A percentile compares a stretch with the other conserved stretches of the same genome.
Conservation (phyloP, 2,329 filamentous ascomycete species). For the Pyrenophora graminea region DNA sequence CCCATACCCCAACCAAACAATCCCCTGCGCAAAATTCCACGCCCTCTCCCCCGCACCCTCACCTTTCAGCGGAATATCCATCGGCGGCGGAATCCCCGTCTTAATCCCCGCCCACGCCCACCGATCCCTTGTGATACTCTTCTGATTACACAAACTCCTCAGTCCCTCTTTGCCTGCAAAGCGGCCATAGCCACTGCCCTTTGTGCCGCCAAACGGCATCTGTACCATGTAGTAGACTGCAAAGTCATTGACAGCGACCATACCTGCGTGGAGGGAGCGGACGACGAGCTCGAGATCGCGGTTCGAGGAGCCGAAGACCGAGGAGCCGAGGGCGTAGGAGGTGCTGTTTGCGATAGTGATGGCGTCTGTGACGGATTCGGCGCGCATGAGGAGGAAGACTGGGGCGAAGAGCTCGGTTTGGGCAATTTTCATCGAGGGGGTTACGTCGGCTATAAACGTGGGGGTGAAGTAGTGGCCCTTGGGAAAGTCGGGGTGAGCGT, state of each 20-base stretch:
- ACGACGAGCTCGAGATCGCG: constrained; percentile 68
- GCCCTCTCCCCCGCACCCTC: constrained; percentile 39
- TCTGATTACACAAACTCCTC: constrained; percentile 81
- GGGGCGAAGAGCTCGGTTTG: constrained; percentile 92
- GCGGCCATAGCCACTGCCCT: constrained; percentile 84
- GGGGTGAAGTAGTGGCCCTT: constrained; percentile 89
- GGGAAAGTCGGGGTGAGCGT: constrained; percentile 72
- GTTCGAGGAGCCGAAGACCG: constrained; percentile 74
- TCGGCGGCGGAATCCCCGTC: constrained; percentile 78
- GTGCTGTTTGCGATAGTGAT: constrained; percentile 83
- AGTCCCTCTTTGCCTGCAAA: constrained; percentile 92
- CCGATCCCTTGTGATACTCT: constrained; percentile 82
- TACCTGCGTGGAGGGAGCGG: constrained; percentile 73
- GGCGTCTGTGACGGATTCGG: constrained; percentile 66
- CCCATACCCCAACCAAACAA: constrained; percentile 56
- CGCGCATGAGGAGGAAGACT: constrained; percentile 82
- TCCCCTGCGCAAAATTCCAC: constrained; percentile 51
- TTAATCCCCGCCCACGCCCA: constrained; percentile 61
- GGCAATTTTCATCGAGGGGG: constrained; percentile 80
- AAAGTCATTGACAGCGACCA: constrained; percentile 96
- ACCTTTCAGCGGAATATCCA: constrained; percentile 75
- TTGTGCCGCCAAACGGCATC: constrained; percentile 90
- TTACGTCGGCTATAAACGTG: constrained; percentile 89
- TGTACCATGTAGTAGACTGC: constrained; percentile 91
- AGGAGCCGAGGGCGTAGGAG: constrained; percentile 82